phyloP scores from a whole-genome alignment of 2,329 filamentous ascomycete species.

The Fonsecaea nubica region DNA sequence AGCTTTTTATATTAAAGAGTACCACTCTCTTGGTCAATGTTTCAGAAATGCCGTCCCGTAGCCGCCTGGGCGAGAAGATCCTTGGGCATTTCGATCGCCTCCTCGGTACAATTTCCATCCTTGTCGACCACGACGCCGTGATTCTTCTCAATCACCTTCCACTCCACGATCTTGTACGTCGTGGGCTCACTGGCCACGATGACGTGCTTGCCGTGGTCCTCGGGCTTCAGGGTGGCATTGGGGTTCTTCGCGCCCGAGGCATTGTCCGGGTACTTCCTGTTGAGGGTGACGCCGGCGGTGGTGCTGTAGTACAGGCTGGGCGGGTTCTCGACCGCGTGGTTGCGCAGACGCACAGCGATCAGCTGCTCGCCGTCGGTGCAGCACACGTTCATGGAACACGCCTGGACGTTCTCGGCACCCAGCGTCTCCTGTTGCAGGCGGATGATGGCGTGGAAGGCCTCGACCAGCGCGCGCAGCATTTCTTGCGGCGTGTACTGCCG shows the following conservation, averaged over 20 bases:
- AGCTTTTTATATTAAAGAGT: not conserved
- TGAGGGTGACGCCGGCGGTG: conserved; percentile 59
- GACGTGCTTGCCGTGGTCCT: conserved; percentile 58
- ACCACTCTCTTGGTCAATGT: not conserved
- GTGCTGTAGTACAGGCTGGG: conserved; percentile 60
- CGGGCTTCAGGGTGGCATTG: conserved; percentile 46
- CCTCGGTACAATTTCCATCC: conserved; percentile 40
- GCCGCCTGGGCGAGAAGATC: conserved; percentile 28
- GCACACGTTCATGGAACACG: conserved; percentile 61
- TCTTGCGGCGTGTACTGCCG: conserved; percentile 49
- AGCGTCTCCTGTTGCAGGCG: conserved; percentile 53
- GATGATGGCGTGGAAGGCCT: conserved; percentile 53
- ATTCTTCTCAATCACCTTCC: conserved; percentile 58
- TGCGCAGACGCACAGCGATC: conserved; percentile 60
- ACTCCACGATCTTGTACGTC: conserved; percentile 60
- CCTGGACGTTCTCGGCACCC: conserved; percentile 47
- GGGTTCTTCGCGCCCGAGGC: conserved; percentile 48
- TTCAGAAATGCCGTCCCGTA: conserved; percentile 31
- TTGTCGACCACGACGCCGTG: conserved; percentile 53
- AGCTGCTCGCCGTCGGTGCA: conserved; percentile 59
- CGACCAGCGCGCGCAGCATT: conserved; percentile 55
- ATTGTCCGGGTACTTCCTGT: conserved; percentile 59
- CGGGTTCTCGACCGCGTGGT: conserved; percentile 59
- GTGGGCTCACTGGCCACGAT: conserved; percentile 60
- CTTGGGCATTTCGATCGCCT: conserved; percentile 27